A percentile compares a stretch with the other conserved stretches of the same genome.
These are phyloP conservation scores for Hyaloscypha variabilis DNA, from an alignment of 495 filamentous ascomycete species.

Conservation along the genomic window DNA sequence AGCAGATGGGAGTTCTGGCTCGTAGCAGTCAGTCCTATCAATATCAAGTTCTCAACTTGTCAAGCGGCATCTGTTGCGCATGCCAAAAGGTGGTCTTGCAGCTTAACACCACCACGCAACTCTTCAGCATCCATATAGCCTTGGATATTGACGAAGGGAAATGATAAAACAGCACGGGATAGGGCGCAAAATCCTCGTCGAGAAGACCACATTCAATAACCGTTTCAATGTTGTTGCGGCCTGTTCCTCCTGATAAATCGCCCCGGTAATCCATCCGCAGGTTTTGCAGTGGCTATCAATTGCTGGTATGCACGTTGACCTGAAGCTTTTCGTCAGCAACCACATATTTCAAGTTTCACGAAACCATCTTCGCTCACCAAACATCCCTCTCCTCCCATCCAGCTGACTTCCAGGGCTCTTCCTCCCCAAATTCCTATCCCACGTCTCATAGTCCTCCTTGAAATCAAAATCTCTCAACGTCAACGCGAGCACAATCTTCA, in stretches of 20 bases:
- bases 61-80: no score
- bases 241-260: not conserved
- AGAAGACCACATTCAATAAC: no score
- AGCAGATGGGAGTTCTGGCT: no score
- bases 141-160: no score
- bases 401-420: not conserved
- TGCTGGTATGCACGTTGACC: not conserved
- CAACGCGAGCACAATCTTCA: slow-evolving; percentile 47
- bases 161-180: no score
- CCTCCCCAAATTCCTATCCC: slow-evolving; percentile 31
- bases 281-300: not conserved
- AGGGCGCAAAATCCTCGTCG: no score
- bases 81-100: no score
- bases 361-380: slow-evolving; percentile 6
- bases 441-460: slow-evolving; percentile 46
- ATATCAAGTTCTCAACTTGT: no score
- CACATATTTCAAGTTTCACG: not conserved
- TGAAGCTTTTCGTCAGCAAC: not conserved
- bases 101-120: no score
- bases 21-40: no score
- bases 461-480: slow-evolving; percentile 50
- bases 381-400: slow-evolving; percentile 22
- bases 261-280: not conserved
- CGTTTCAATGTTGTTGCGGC: no score
- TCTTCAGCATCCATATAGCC: no score